Evolutionary conservation across 495 filamentous ascomycete species (phyloP).

Genomic region (Lentithecium fluviatile): DNA sequence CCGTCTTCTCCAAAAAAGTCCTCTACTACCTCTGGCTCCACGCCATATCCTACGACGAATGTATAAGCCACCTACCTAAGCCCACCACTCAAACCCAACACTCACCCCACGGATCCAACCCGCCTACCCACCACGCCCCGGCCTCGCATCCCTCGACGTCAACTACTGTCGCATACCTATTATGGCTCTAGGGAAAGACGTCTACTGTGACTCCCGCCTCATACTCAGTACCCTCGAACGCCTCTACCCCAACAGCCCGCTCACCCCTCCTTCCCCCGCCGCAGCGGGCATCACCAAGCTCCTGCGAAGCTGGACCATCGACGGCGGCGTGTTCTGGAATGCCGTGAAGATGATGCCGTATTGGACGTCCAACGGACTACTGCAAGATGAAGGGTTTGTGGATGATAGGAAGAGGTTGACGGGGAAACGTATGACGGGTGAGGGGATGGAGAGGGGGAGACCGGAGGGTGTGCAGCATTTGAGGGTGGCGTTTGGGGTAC

Average conservation of each 20-base stretch:
- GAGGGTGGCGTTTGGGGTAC: constrained; percentile 19
- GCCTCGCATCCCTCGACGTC: too few relatives aligned
- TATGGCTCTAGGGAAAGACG: constrained; percentile 41
- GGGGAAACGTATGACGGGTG: constrained; percentile 11
- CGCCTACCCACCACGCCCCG: too few relatives aligned
- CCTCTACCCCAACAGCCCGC: not conserved
- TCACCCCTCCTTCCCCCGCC: constrained; percentile 2
- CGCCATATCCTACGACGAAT: too few relatives aligned
- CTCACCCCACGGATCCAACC: too few relatives aligned
- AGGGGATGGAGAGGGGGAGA: constrained; percentile 9
- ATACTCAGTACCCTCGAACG: constrained; percentile 50
- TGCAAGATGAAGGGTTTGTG: constrained; percentile 52
- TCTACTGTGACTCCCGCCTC: constrained; percentile 45
- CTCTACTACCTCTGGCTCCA: too few relatives aligned
- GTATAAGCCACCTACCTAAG: too few relatives aligned
- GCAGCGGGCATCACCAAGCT: constrained; percentile 32
- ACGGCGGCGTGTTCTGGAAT: constrained; percentile 51
- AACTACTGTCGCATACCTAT: too few relatives aligned
- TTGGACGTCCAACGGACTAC: constrained; percentile 44
- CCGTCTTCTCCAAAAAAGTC: too few relatives aligned
- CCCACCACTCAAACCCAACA: too few relatives aligned
- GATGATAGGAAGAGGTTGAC: constrained; percentile 50
- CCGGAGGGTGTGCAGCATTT: constrained; percentile 23
- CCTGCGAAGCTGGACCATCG: constrained; percentile 47
- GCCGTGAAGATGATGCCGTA: constrained; percentile 51